Evolutionary conservation across 208 protist genomes (phyloP), one percentile per base, ranked within the genome.

Genomic region (Acanthamoeba triangularis): DNA sequence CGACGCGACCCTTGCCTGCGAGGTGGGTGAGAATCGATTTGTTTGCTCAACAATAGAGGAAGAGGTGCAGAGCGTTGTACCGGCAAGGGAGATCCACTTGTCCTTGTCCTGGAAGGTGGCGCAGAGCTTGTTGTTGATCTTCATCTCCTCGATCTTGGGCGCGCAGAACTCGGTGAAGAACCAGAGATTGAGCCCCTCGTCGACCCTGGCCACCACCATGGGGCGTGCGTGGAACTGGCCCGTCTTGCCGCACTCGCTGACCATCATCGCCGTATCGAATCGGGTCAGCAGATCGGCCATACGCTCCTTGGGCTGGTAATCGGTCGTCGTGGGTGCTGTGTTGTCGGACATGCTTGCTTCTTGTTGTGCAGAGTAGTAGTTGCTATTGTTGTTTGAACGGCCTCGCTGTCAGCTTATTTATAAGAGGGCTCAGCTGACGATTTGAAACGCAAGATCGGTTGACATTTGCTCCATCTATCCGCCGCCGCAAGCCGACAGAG

Each of bases 91-190:
- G 85, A 91, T 13, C 56, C 49, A 91, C 56, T 72, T 63, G 30
- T 72, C 85, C 23, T 69, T 69, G 54, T 91, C 85, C 54, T 91
- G 85, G 56, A 91, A 91, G 54, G 85, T 91, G 16, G 59, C 85
- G 56, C 85, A 91, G 30, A 91, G 30, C 35, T 91, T 37, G 85
- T 63, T 63, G 85, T 91, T 91, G 56, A 30, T 91, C 85, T 91
- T 72, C 54, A 91, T 14, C 56, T 91, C 85, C 56, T 91, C 56
- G 3, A 91, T 28, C 56, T 91, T 91, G 14, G 49, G 56, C 3
- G 56, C 59, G 35, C 37, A 33, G 33, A 47, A n/a, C n/a, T 72
- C 85, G 23, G 85, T 91, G 54, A 72, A 63, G 85, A 91, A 91
- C 85, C 85, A 91, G 25, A 91, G 56, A 52, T 91, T 72, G 18